Percentiles rank a stretch among this genome's conserved stretches.
Evolutionary conservation across 2,329 filamentous ascomycete genomes (phyloP).

Genomic region (Phoma sp.): DNA sequence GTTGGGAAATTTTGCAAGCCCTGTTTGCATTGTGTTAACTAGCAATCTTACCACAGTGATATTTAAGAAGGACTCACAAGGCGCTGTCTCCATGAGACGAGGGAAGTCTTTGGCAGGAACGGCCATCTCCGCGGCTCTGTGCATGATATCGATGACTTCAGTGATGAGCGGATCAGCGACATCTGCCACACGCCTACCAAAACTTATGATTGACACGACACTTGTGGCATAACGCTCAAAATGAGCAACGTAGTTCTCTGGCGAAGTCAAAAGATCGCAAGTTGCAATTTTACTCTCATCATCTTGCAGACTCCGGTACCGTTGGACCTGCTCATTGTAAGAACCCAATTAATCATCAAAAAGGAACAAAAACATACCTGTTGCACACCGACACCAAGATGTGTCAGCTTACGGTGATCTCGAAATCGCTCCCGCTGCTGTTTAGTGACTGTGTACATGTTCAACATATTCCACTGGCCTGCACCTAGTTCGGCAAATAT

Average conservation of each 20-base stretch:
- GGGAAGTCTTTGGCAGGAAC: constrained; percentile 61
- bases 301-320: constrained; percentile 65
- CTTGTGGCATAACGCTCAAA: constrained; percentile 62
- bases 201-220: constrained; percentile 63
- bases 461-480: constrained; percentile 46
- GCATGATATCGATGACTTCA: constrained; percentile 65
- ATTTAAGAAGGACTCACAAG: constrained; percentile 29
- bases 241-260: constrained; percentile 59
- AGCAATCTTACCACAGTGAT: too few species aligned
- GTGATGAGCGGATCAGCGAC: constrained; percentile 64
- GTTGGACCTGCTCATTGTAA: too few species aligned
- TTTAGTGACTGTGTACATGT: constrained; percentile 42
- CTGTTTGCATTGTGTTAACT: background rate
- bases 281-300: constrained; percentile 63
- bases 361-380: constrained; percentile 47
- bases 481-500: constrained; percentile 51
- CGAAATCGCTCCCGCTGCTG: constrained; percentile 42
- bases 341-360: too few species aligned
- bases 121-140: constrained; percentile 62
- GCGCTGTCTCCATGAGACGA: constrained; percentile 65
- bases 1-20: constrained; percentile 35
- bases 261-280: constrained; percentile 53
- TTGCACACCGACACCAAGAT: constrained; percentile 53
- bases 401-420: constrained; percentile 42
- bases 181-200: constrained; percentile 59